phyloP scores from a whole-genome alignment of 2,329 filamentous ascomycete species.

The Pleoardoris graminearum region DNA sequence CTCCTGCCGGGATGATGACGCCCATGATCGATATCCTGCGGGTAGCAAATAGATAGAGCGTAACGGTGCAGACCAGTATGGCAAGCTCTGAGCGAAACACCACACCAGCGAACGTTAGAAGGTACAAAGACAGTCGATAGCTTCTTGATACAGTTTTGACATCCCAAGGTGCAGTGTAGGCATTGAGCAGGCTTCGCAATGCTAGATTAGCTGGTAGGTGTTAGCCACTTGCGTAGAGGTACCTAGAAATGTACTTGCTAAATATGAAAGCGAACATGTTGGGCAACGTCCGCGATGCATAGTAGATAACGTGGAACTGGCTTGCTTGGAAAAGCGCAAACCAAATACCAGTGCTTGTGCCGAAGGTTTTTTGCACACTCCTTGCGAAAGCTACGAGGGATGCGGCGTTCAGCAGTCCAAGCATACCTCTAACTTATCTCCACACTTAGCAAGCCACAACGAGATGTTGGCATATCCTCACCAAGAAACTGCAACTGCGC shows the following conservation, averaged over 20 bases:
- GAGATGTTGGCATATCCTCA: constrained; percentile 32
- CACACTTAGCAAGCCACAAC: background rate
- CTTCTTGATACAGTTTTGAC: constrained; percentile 48
- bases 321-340: constrained; percentile 75
- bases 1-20: constrained; percentile 68
- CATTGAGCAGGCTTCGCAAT: constrained; percentile 56
- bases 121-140: constrained; percentile 67
- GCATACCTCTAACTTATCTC: constrained; percentile 66
- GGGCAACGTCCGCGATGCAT: constrained; percentile 86
- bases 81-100: constrained; percentile 91
- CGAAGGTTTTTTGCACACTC: constrained; percentile 69
- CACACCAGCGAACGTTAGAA: constrained; percentile 78
- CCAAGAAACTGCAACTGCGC: constrained; percentile 62
- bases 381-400: constrained; percentile 68
- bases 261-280: constrained; percentile 96
- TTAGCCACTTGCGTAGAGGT: background rate
- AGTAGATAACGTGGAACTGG: constrained; percentile 93
- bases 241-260: constrained; percentile 58
- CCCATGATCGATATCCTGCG: constrained; percentile 57
- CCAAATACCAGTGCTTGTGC: constrained; percentile 71
- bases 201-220: constrained; percentile 65
- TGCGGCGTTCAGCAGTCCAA: constrained; percentile 75
- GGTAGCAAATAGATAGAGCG: constrained; percentile 64
- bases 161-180: constrained; percentile 44
- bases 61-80: constrained; percentile 72